Conservation (phyloP, 495 filamentous ascomycete species). For the Aspergillus campestris region DNA sequence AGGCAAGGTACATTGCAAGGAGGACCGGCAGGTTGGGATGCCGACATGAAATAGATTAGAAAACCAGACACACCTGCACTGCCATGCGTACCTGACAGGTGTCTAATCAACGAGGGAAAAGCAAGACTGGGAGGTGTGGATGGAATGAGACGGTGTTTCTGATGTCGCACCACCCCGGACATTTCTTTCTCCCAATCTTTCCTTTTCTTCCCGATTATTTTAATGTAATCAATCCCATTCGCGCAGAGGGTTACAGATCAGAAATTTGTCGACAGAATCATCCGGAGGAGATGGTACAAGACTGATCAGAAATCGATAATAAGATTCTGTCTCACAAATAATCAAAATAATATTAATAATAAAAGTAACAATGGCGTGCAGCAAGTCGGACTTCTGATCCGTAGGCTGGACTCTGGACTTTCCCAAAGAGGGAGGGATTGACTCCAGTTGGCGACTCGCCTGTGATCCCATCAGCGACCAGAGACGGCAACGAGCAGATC, state of each 20-base stretch:
- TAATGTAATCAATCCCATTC: too few species aligned
- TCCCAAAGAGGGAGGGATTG: neutral
- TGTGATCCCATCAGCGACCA: neutral
- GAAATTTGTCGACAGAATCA: too few species aligned
- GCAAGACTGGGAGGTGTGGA: too few species aligned
- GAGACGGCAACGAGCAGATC: slow-evolving; percentile 1
- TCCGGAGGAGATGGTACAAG: too few species aligned
- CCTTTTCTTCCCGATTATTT: too few species aligned
- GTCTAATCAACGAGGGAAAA: neutral
- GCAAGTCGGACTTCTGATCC: too few species aligned
- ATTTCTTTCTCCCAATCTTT: neutral
- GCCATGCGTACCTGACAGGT: slow-evolving; percentile 14
- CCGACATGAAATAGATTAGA: neutral
- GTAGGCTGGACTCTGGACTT: too few species aligned
- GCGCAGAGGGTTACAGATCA: too few species aligned
- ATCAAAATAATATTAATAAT: too few species aligned
- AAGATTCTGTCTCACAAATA: too few species aligned
- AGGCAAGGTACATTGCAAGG: neutral
- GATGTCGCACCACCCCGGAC: slow-evolving; percentile 5
- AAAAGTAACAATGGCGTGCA: too few species aligned
- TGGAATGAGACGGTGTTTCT: neutral
- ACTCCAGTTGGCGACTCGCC: neutral
- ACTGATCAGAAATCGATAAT: too few species aligned
- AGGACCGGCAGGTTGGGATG: neutral
- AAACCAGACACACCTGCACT: slow-evolving; percentile 4